Conservation (phyloP, 2,329 filamentous ascomycete genomes). For the Colletotrichum kahawae region DNA sequence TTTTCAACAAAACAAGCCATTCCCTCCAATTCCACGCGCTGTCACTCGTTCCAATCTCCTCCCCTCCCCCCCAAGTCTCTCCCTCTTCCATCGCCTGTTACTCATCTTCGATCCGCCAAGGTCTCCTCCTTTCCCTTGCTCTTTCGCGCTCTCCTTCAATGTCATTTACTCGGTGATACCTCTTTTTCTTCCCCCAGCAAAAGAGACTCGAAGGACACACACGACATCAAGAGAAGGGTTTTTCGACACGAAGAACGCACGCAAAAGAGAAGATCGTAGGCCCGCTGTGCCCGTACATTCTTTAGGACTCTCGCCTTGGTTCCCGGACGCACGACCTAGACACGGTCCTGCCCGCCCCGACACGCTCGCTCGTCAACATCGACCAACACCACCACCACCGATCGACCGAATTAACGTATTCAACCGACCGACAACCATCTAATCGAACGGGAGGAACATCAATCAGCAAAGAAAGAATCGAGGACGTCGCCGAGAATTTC, state of each 20-base stretch:
- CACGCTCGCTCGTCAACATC: constrained; percentile 11
- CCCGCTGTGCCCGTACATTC: constrained; percentile 16
- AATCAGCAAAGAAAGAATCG: background rate
- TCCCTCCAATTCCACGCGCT: constrained; percentile 34
- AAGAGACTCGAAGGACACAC: background rate
- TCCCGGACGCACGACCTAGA: constrained; percentile 12
- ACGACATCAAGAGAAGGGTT: background rate
- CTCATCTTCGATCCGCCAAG: constrained; percentile 22
- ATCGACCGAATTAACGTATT: background rate
- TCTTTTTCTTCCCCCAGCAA: constrained; percentile 9
- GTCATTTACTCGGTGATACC: constrained; percentile 18
- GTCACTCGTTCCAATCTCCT: constrained; percentile 45
- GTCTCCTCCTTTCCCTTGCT: constrained; percentile 14
- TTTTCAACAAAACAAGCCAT: constrained; percentile 46
- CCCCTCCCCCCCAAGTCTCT: constrained; percentile 32
- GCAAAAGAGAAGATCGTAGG: background rate
- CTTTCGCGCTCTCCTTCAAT: constrained; percentile 13
- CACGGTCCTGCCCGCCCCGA: background rate
- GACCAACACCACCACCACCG: background rate
- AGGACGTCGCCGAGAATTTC: background rate
- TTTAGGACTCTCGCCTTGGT: constrained; percentile 14
- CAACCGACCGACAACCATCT: background rate
- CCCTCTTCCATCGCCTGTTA: constrained; percentile 16
- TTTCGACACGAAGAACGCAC: background rate
- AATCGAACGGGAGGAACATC: background rate